Percentiles rank a stretch among this genome's conserved stretches.
These are phyloP conservation scores for Anastatica hierochuntica DNA, from an alignment of 345 rosid species.

Conservation along the genomic window DNA sequence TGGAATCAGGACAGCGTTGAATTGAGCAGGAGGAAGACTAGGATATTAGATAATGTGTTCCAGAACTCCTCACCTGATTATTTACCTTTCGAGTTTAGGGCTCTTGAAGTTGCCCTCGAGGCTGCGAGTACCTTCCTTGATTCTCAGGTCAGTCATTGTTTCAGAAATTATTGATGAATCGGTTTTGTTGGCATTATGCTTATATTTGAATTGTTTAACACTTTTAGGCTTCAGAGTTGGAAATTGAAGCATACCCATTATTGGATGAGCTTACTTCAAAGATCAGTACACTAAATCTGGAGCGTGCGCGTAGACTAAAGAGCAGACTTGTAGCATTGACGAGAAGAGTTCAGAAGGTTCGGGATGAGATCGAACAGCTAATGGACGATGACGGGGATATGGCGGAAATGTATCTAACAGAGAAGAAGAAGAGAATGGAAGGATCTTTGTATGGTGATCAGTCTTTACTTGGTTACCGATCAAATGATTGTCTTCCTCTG, in stretches of 20 bases:
- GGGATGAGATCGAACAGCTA: constrained; percentile 98
- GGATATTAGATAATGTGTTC: constrained; percentile 48
- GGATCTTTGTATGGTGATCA: constrained; percentile 69
- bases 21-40: constrained; percentile 42
- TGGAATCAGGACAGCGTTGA: constrained; percentile 68
- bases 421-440: constrained; percentile 89
- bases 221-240: constrained; percentile 87
- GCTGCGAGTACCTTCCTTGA: constrained; percentile 97
- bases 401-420: constrained; percentile 99
- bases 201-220: background rate
- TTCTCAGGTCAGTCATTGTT: constrained; percentile 57
- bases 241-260: constrained; percentile 96
- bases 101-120: constrained; percentile 94
- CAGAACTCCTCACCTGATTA: constrained; percentile 80
- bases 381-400: constrained; percentile 99
- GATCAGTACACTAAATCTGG: constrained; percentile 94
- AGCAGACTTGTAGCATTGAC: constrained; percentile 95
- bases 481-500: constrained; percentile 57
- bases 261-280: constrained; percentile 94
- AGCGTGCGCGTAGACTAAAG: constrained; percentile 87
- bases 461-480: constrained; percentile 56
- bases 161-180: background rate
- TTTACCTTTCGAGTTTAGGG: constrained; percentile 94
- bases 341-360: constrained; percentile 95
- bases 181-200: background rate